Conservation (phyloP, 371 early-diverging fungal genomes). For the Agmasoma carcini region DNA sequence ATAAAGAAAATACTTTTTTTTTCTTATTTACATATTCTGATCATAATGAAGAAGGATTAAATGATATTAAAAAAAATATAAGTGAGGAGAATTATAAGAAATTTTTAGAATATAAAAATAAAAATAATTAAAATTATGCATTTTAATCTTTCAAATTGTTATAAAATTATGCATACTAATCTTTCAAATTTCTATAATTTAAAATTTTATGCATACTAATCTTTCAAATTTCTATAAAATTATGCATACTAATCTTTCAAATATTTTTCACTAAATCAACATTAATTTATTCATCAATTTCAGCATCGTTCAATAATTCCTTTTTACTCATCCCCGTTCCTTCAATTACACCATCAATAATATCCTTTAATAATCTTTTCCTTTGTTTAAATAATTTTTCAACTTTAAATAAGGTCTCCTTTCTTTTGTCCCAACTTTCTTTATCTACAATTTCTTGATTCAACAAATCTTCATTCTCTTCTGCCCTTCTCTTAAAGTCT, state of each 20-base stretch:
- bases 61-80: neutral
- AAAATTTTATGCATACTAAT: neutral
- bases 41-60: slow-evolving; percentile 4
- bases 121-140: too few relatives aligned
- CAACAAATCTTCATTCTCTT: slow-evolving; percentile 3
- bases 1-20: neutral
- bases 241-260: neutral
- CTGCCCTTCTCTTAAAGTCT: neutral
- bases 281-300: slow-evolving; percentile 21
- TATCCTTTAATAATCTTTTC: slow-evolving; percentile 33
- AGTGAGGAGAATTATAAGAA: neutral
- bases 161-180: neutral
- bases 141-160: neutral
- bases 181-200: neutral
- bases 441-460: slow-evolving; percentile 15
- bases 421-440: slow-evolving; percentile 29
- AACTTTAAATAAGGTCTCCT: slow-evolving; percentile 3
- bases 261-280: neutral
- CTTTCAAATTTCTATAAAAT: neutral
- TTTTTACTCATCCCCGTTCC: slow-evolving; percentile 34
- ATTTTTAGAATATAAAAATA: neutral
- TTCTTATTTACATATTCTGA: slow-evolving; percentile 14
- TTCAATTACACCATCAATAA: slow-evolving; percentile 37
- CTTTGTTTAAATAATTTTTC: slow-evolving; percentile 24
- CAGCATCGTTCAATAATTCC: slow-evolving; percentile 42